A percentile compares a stretch with the other conserved stretches of the same genome.
Evolutionary conservation across 805 yeast genomes (phyloP).

Genomic region (Debaryomyces tyrocola): DNA sequence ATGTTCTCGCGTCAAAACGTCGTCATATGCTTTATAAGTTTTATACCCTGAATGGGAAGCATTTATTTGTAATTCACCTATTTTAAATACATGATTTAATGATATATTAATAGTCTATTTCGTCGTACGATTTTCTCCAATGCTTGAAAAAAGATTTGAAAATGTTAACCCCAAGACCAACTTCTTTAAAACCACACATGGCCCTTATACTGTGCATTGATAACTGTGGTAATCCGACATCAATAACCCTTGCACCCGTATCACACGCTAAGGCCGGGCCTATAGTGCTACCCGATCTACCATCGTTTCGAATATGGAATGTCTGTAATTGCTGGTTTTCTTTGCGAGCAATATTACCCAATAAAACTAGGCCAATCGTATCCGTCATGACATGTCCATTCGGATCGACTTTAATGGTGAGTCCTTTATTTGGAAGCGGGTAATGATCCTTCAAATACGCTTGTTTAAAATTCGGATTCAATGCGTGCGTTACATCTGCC

Average conservation of each 20-base stretch:
- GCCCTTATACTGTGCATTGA: slow-evolving; percentile 45
- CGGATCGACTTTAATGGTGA: slow-evolving; percentile 36
- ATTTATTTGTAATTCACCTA: no score
- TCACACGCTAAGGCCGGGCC: slow-evolving; percentile 40
- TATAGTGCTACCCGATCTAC: slow-evolving; percentile 43
- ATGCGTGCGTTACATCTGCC: slow-evolving; percentile 44
- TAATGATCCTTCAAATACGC: slow-evolving; percentile 31
- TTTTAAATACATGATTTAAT: no score
- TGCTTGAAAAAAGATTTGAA: slow-evolving; percentile 30
- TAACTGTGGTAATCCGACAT: slow-evolving; percentile 43
- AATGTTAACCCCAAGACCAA: slow-evolving; percentile 35
- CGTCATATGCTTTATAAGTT: no score
- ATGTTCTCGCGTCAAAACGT: no score
- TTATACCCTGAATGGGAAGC: no score
- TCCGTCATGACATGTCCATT: slow-evolving; percentile 41
- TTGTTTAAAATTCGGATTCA: slow-evolving; percentile 40
- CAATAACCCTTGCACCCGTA: slow-evolving; percentile 38
- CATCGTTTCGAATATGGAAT: slow-evolving; percentile 42
- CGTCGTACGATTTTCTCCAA: slow-evolving; percentile 21
- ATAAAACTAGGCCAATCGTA: slow-evolving; percentile 25
- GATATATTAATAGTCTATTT: background rate
- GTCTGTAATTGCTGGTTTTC: slow-evolving; percentile 30
- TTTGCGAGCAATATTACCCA: slow-evolving; percentile 22
- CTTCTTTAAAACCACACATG: slow-evolving; percentile 38
- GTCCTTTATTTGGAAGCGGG: slow-evolving; percentile 41